A percentile compares a stretch with the other conserved stretches of the same genome.
Conservation (phyloP, 768 basidiomycete genomes). For the Suillus alpinus region DNA sequence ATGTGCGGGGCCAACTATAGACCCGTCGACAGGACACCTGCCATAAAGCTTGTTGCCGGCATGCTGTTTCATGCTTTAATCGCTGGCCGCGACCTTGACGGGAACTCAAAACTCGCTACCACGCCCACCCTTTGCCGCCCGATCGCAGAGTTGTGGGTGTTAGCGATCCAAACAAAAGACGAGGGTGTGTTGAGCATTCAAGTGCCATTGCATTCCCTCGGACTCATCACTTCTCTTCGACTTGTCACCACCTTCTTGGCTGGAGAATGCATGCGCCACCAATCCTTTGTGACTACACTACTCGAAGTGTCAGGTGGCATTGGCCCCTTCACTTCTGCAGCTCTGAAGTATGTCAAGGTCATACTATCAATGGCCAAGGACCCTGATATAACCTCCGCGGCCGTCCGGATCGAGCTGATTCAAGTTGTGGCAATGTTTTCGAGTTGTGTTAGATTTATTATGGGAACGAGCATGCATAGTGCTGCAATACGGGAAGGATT, state of each 20-base stretch:
- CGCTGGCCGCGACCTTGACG: not conserved
- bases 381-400: not conserved
- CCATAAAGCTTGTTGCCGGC: not conserved
- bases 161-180: not conserved
- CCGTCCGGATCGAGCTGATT: not conserved
- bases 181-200: not conserved
- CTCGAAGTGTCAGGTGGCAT: not conserved
- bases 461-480: not conserved
- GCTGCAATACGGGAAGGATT: not conserved
- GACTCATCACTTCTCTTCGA: not conserved
- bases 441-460: not conserved
- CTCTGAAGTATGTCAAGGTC: not conserved
- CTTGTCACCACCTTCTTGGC: too few species aligned
- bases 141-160: not conserved
- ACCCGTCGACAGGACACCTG: not conserved
- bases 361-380: not conserved
- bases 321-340: not conserved
- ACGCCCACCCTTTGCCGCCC: not conserved
- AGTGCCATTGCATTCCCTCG: not conserved
- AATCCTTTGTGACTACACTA: not conserved
- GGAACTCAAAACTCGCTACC: not conserved
- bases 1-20: not conserved
- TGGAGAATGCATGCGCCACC: not conserved
- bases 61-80: not conserved
- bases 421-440: not conserved